Conservation (phyloP, 2,329 filamentous ascomycete genomes). For the Leptographium radiaticola region DNA sequence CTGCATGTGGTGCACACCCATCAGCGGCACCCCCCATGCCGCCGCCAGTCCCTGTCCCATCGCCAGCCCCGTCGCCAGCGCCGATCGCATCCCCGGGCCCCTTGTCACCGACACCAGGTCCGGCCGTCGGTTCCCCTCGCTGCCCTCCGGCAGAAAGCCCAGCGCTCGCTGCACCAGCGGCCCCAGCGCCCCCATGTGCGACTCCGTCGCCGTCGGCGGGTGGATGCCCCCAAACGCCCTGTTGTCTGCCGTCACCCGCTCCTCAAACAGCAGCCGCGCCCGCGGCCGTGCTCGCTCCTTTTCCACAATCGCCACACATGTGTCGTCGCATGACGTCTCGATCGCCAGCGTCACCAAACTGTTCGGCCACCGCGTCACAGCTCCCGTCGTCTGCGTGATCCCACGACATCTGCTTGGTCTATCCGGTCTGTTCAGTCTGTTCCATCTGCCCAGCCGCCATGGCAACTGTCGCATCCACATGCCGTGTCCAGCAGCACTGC, state of each 20-base stretch:
- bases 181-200: conserved; percentile 61
- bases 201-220: conserved; percentile 59
- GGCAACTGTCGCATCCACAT: not conserved
- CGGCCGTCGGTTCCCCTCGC: conserved; percentile 5
- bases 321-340: conserved; percentile 86
- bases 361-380: conserved; percentile 2
- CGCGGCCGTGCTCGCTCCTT: conserved; percentile 24
- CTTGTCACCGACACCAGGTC: conserved; percentile 84
- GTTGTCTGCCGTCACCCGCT: conserved; percentile 72
- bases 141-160: conserved; percentile 27
- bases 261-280: conserved; percentile 60
- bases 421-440: too few relatives aligned
- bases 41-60: conserved; percentile 77
- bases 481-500: too few relatives aligned
- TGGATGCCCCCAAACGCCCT: conserved; percentile 65
- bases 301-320: conserved; percentile 71
- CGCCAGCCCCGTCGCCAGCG: conserved; percentile 65
- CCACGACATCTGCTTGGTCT: not conserved
- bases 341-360: conserved; percentile 49
- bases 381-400: not conserved
- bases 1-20: conserved; percentile 95
- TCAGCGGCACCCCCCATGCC: conserved; percentile 69
- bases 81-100: conserved; percentile 77
- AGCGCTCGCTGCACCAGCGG: conserved; percentile 55
- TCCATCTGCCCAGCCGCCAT: too few relatives aligned